Evolutionary conservation across 2,329 filamentous ascomycete genomes (phyloP), one percentile per base, ranked within the genome.

Genomic region (Penicillium thymicola): DNA sequence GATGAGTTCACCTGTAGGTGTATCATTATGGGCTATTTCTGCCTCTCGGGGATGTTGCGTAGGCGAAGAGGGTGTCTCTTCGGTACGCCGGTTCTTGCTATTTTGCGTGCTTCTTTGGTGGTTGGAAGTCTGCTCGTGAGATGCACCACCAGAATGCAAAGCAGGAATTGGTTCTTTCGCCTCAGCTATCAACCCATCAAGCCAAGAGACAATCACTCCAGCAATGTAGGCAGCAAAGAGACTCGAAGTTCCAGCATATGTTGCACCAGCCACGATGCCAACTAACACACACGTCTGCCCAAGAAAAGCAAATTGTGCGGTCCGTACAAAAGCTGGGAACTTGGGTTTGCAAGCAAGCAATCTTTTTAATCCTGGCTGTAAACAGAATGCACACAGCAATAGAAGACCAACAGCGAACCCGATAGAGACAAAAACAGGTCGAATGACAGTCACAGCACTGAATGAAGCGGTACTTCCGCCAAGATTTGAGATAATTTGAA

Each of bases 401-500:
- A 68, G 60, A 1, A 73, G 34, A 13, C 60, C 63, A 16, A 72
- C 21, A 11, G 63, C 69, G 60, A 72, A 69, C 1, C 64, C 72
- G 45, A 79, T 54, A 1, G 80, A 82, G 1, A 81, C 81, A 28
- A 79, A 72, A 2, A 85, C 68, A 0, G 82, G 82, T 34, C 83
- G 72, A 16, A 81, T 67, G 14, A 85, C 70, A 2, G 75, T 79
- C 5, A 73, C 60, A 2, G 72, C 68, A 38, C 60, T 71, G 58
- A 81, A 71, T 2, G 64, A 65, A 9, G 60, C 50, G 3, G 59
- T 51, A 43, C 59, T 63, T 44, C 69, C 52, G 72, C 87, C 81
- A 0, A 93, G 76, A 45, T 85, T 86, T 0, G 87, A 83, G 23
- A 94, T 87, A 44, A 93, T 81, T 62, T 90, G 85, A 0, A 91